These are phyloP conservation scores for Russula sp. DNA, from an alignment of 768 basidiomycete species.

Conservation along the genomic window DNA sequence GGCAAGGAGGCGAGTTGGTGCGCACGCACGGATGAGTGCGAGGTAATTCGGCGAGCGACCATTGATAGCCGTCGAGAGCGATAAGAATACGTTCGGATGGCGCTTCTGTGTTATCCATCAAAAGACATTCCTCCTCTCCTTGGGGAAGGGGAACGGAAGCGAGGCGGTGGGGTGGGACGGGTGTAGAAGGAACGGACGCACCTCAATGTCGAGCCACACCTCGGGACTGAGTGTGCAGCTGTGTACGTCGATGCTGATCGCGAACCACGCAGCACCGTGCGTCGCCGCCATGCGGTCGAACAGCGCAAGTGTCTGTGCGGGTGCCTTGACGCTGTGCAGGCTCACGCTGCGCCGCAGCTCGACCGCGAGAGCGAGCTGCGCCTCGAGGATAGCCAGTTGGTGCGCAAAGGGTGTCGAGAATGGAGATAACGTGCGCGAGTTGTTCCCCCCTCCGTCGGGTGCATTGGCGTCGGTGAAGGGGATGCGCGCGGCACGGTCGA, in stretches of 20 bases:
- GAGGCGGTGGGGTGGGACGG: neutral
- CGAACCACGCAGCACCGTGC: constrained; percentile 51
- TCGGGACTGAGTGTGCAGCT: constrained; percentile 82
- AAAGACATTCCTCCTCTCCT: constrained; percentile 7
- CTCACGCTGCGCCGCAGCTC: constrained; percentile 74
- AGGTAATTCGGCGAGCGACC: constrained; percentile 58
- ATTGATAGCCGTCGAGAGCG: constrained; percentile 84
- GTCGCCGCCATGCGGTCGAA: constrained; percentile 53
- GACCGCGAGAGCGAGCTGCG: constrained; percentile 81
- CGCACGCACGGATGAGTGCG: constrained; percentile 57
- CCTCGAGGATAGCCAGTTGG: constrained; percentile 73
- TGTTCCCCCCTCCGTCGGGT: constrained; percentile 18
- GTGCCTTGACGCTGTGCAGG: constrained; percentile 81
- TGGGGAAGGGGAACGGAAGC: neutral
- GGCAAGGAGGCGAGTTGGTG: constrained; percentile 63
- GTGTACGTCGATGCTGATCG: constrained; percentile 83
- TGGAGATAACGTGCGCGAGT: constrained; percentile 55
- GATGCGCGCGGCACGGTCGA: constrained; percentile 77
- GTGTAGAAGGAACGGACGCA: constrained; percentile 30
- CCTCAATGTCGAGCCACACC: constrained; percentile 71
- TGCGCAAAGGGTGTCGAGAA: constrained; percentile 78
- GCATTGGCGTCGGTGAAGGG: constrained; percentile 40
- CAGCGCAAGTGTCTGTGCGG: constrained; percentile 60
- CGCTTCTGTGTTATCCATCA: constrained; percentile 41
- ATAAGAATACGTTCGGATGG: constrained; percentile 77